Conservation (phyloP, 2,329 filamentous ascomycete species). For the Elsinoe australis region DNA sequence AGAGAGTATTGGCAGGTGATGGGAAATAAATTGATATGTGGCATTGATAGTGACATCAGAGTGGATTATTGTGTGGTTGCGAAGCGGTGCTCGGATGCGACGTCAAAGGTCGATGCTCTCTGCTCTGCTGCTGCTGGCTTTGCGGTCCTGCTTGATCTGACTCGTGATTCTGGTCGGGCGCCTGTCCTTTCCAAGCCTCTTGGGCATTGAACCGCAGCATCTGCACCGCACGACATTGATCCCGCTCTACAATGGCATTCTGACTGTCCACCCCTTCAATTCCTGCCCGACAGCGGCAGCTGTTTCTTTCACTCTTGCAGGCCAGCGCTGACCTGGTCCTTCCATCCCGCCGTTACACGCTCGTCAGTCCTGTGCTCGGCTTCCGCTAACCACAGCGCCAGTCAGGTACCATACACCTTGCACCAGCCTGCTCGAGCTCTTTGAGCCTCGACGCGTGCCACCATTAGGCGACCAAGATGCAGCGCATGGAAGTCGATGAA, state of each 20-base stretch:
- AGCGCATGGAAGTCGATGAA: conserved; percentile 36
- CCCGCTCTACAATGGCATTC: background rate
- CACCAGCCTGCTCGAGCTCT: conserved; percentile 6
- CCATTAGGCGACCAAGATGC: conserved; percentile 20
- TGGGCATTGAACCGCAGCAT: conserved; percentile 8
- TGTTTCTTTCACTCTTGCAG: background rate
- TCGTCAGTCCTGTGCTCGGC: conserved; percentile 7
- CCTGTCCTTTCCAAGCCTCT: conserved; percentile 2
- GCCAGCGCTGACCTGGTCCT: background rate
- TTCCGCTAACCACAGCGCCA: background rate
- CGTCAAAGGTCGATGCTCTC: no score
- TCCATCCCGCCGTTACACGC: conserved; percentile 2
- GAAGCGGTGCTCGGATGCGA: no score
- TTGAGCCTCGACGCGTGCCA: conserved; percentile 8
- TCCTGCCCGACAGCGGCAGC: conserved; percentile 13
- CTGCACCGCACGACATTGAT: background rate
- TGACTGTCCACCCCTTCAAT: background rate
- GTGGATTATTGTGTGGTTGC: no score
- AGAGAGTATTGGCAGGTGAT: background rate
- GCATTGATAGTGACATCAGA: no score
- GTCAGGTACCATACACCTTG: background rate
- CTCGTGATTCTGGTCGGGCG: background rate
- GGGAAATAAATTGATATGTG: background rate
- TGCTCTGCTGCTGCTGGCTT: background rate
- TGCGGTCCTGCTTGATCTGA: no score